These are phyloP conservation scores for Chlorociboria aeruginascens DNA, from an alignment of 495 filamentous ascomycete species.

Conservation along the genomic window DNA sequence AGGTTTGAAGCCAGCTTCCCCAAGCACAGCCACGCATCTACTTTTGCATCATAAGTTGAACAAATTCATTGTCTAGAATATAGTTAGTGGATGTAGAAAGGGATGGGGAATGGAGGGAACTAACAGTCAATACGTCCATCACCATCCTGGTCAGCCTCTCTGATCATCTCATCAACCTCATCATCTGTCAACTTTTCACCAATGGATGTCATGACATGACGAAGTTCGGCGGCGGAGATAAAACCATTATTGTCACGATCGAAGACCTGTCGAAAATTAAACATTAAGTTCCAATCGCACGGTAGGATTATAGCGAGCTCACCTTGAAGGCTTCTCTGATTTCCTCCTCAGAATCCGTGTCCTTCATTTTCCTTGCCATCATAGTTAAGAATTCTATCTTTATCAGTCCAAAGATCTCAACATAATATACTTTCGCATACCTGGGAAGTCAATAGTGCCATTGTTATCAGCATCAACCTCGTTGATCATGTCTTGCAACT, in stretches of 20 bases:
- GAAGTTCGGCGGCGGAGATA: slow-evolving; percentile 94
- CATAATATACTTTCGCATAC: slow-evolving; percentile 34
- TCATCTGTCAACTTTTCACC: slow-evolving; percentile 99
- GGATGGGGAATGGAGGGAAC: slow-evolving; percentile 9
- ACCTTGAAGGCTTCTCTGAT: slow-evolving; percentile 72
- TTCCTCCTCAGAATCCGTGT: slow-evolving; percentile 98
- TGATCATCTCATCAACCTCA: slow-evolving; percentile 99
- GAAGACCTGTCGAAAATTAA: slow-evolving; percentile 58
- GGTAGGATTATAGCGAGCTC: background rate
- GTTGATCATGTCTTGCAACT: slow-evolving; percentile 99
- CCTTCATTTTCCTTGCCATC: slow-evolving; percentile 99
- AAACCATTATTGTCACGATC: slow-evolving; percentile 99
- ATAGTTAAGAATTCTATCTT: slow-evolving; percentile 88
- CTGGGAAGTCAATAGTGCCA: slow-evolving; percentile 98
- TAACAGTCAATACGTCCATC: slow-evolving; percentile 92
- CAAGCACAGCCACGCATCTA: slow-evolving; percentile 37
- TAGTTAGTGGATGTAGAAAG: slow-evolving; percentile 1
- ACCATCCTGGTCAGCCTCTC: slow-evolving; percentile 97
- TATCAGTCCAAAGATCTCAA: background rate
- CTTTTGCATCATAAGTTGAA: slow-evolving; percentile 99
- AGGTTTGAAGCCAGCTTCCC: no score
- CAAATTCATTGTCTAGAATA: slow-evolving; percentile 89
- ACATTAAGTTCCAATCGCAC: background rate
- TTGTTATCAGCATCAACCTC: slow-evolving; percentile 99
- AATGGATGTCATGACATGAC: slow-evolving; percentile 99